phyloP scores from a whole-genome alignment of 768 basidiomycete genomes.

The Kwoniella mangroviensis region DNA sequence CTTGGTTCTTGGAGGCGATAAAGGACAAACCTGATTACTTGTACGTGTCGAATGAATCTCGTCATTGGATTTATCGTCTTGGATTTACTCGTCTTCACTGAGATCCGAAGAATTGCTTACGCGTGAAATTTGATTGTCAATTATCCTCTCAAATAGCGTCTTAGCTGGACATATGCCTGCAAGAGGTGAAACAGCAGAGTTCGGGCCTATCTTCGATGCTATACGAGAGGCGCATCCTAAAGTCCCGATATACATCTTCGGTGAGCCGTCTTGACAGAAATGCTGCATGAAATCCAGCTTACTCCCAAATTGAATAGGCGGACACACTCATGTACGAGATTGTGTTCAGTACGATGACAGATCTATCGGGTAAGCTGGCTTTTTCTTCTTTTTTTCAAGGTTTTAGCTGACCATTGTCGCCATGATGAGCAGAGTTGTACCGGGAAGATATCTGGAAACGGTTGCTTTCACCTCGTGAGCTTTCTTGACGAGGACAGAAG shows the following conservation, averaged over 20 bases:
- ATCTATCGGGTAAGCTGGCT: conserved; percentile 73
- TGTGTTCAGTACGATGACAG: conserved; percentile 74
- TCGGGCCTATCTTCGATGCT: conserved; percentile 73
- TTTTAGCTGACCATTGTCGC: no score
- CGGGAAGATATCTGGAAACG: conserved; percentile 86
- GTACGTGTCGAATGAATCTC: conserved; percentile 24
- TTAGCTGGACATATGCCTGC: conserved; percentile 80
- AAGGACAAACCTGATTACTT: conserved; percentile 81
- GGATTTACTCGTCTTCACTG: no score
- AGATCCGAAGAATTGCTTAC: no score
- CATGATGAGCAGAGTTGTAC: conserved; percentile 40
- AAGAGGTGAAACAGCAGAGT: conserved; percentile 61
- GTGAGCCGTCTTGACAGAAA: conserved; percentile 58
- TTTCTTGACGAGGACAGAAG: neutral
- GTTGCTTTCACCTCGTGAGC: conserved; percentile 65
- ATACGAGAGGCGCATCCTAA: conserved; percentile 72
- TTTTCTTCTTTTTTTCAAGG: neutral
- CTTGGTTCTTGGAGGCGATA: conserved; percentile 81
- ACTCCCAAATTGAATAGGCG: conserved; percentile 48
- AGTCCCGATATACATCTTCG: conserved; percentile 83
- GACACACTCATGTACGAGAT: conserved; percentile 79
- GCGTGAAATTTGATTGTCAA: no score
- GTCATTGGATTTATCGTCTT: neutral
- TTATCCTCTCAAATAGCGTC: conserved; percentile 30
- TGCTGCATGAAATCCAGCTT: conserved; percentile 6